Conservation (phyloP, 202 grass and related monocot genomes). For the Saccharum hybrid region DNA sequence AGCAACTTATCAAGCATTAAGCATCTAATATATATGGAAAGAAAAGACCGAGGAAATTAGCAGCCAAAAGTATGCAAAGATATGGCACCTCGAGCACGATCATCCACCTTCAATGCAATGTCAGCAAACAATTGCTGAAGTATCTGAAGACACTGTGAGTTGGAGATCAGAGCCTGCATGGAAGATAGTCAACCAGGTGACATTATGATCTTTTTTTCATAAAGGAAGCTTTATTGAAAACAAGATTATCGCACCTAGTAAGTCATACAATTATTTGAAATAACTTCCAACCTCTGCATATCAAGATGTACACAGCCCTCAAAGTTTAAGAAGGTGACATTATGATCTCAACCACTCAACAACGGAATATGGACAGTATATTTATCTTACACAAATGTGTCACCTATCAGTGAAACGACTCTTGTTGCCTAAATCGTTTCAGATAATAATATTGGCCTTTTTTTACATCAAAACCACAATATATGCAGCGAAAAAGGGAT, state of each 20-base stretch:
- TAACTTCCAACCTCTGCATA: background rate
- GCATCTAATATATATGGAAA: background rate
- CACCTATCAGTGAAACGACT: background rate
- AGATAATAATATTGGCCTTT: background rate
- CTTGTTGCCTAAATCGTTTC: background rate
- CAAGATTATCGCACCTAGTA: background rate
- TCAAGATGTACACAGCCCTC: background rate
- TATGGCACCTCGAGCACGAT: constrained; percentile 71
- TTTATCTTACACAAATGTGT: background rate
- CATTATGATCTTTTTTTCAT: background rate
- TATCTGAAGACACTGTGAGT: constrained; percentile 57
- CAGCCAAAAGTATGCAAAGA: background rate
- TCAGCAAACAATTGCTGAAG: constrained; percentile 87
- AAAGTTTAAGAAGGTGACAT: background rate
- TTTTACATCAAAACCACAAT: background rate
- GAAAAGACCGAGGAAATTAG: constrained; percentile 16
- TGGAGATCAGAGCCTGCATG: constrained; percentile 68
- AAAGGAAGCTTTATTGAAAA: background rate
- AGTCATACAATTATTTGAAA: background rate
- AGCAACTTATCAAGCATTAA: background rate
- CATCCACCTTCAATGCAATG: constrained; percentile 79
- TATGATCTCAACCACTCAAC: constrained; percentile 18
- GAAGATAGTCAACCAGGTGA: constrained; percentile 10
- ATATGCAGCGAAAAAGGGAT: background rate
- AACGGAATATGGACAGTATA: background rate